phyloP scores from a whole-genome alignment of 495 filamentous ascomycete species.

The Neurospora sp. region DNA sequence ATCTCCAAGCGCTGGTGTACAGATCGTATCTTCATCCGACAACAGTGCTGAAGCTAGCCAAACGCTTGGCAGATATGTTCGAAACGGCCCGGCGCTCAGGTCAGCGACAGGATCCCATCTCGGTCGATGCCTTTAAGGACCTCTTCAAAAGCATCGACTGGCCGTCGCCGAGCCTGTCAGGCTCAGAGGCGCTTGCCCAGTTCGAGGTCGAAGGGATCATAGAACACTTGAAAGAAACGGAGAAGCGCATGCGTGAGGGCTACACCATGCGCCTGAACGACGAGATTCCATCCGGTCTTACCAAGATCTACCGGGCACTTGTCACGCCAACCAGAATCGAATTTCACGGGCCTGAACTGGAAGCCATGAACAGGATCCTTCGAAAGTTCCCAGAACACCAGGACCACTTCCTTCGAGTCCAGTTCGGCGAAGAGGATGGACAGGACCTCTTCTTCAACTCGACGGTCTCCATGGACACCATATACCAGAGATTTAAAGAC shows the following conservation, averaged over 20 bases:
- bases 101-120: slow-evolving; percentile 16
- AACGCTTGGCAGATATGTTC: slow-evolving; percentile 1
- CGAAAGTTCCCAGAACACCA: slow-evolving; percentile 54
- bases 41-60: slow-evolving; percentile 30
- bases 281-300: slow-evolving; percentile 14
- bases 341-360: slow-evolving; percentile 60
- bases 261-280: slow-evolving; percentile 14
- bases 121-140: slow-evolving; percentile 36
- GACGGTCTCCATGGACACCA: slow-evolving; percentile 37
- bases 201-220: slow-evolving; percentile 35
- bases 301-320: slow-evolving; percentile 46
- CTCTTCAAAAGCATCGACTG: slow-evolving; percentile 39
- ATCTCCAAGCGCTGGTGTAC: slow-evolving; percentile 42
- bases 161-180: slow-evolving; percentile 27
- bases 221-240: slow-evolving; percentile 28
- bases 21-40: slow-evolving; percentile 42
- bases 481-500: slow-evolving; percentile 51
- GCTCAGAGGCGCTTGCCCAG: slow-evolving; percentile 28
- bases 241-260: slow-evolving; percentile 24
- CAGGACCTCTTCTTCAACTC: slow-evolving; percentile 49
- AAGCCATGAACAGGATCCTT: slow-evolving; percentile 64
- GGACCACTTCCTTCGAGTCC: slow-evolving; percentile 59
- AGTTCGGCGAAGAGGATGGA: slow-evolving; percentile 61
- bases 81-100: slow-evolving; percentile 1
- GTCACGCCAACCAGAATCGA: slow-evolving; percentile 60